Evolutionary conservation across 2,329 filamentous ascomycete species (phyloP), one percentile per base, ranked within the genome.

Genomic region (Aspergillus sp.): DNA sequence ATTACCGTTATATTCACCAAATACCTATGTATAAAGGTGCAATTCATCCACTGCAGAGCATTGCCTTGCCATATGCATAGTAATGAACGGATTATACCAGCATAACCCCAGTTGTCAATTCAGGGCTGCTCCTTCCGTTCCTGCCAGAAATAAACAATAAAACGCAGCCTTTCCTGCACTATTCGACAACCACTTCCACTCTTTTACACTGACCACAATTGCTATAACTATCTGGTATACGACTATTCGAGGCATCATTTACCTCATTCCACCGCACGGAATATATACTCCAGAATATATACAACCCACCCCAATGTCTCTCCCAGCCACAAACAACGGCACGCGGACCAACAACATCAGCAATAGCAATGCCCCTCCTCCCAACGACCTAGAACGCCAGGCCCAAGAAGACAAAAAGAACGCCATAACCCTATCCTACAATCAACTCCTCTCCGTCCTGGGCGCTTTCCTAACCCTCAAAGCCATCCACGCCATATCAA

Each of bases 291-390:
- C 7, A 3, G 30, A 39, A 8, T 19, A 39, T 39, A 12, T 7
- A 39, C 36, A 7, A 26, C 12, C 26, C 5, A 9, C 36, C 7
- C 5, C 8, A 7, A 39, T 39, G 36, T 39, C 36, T 8, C 36
- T 39, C 36, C 33, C 8, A 48, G 53, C n/a, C 50, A 42, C 4
- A 43, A 52, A 34, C 46, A 38, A 41, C 30, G 36, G 27, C 19
- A 12, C 27, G 12, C 36, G 36, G 19, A 27, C 19, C 19, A 39
- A 19, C 36, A 19, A 12, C 36, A 26, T 26, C 5, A 7, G 9
- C 26, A 26, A 26, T 8, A 7, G 26, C 36, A 28, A 19, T 19
- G 19, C 19, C 19, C 2, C 19, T 19, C 19, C 19, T 19, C 19
- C 19, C 19, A 19, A 19, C 19, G 19, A 19, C 19, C 19, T 19